phyloP scores from a whole-genome alignment of 768 basidiomycete species.

The Pleurotus ostreatus region DNA sequence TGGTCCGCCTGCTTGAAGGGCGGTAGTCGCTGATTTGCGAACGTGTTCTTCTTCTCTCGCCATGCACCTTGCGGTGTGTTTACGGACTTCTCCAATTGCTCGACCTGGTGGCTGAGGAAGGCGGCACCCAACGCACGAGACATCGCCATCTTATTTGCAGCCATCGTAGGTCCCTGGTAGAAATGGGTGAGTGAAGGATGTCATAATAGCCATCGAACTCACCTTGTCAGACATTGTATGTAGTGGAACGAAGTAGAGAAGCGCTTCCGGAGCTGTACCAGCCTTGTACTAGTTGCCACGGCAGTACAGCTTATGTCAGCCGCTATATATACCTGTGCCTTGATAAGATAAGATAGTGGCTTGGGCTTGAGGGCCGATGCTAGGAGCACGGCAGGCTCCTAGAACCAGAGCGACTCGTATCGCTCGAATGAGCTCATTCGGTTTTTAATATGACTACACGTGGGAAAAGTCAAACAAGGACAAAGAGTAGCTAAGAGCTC shows the following conservation, averaged over 20 bases:
- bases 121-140: conserved; percentile 85
- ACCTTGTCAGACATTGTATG: conserved; percentile 4
- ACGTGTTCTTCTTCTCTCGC: conserved; percentile 38
- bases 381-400: too few relatives aligned
- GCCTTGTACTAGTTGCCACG: too few relatives aligned
- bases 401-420: too few relatives aligned
- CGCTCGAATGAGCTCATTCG: too few relatives aligned
- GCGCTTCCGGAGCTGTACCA: background rate
- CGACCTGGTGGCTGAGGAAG: conserved; percentile 83
- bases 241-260: conserved; percentile 1
- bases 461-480: too few relatives aligned
- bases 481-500: too few relatives aligned
- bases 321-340: too few relatives aligned
- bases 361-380: too few relatives aligned
- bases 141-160: conserved; percentile 68
- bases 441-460: too few relatives aligned
- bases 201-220: background rate
- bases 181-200: background rate
- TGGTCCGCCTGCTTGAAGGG: background rate
- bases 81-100: conserved; percentile 80
- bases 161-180: conserved; percentile 21
- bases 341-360: too few relatives aligned
- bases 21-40: background rate
- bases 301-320: too few relatives aligned
- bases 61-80: conserved; percentile 56